A percentile compares a stretch with the other conserved stretches of the same genome.
Conservation (phyloP, 2,329 filamentous ascomycete genomes). For the Pezizomycotina sp. region DNA sequence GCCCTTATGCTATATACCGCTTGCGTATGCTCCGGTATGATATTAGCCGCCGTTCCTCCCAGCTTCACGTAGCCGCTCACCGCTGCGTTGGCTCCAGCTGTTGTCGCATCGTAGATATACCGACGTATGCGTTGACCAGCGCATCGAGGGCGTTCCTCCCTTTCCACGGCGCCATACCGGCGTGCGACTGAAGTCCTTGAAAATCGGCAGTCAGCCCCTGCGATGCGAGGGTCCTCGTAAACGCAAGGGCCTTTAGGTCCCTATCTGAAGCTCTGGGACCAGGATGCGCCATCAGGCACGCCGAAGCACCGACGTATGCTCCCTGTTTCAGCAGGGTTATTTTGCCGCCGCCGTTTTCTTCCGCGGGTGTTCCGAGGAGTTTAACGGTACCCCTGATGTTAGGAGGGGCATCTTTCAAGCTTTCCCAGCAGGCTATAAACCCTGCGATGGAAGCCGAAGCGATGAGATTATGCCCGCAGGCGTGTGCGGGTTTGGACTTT, state of each 20-base stretch:
- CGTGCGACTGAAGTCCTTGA: constrained; percentile 39
- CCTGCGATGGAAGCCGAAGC: constrained; percentile 30
- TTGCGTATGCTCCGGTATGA: constrained; percentile 39
- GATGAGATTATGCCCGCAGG: constrained; percentile 35
- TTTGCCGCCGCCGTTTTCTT: constrained; percentile 33
- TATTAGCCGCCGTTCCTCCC: constrained; percentile 39
- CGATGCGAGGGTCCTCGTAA: constrained; percentile 26
- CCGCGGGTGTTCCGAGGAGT: constrained; percentile 33
- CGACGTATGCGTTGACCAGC: constrained; percentile 33
- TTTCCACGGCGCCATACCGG: constrained; percentile 41
- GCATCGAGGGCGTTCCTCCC: constrained; percentile 45
- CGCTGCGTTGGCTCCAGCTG: constrained; percentile 39
- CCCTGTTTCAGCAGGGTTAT: constrained; percentile 33
- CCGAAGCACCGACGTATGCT: constrained; percentile 31
- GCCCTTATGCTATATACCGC: constrained; percentile 34
- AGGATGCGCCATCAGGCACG: constrained; percentile 32
- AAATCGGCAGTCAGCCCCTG: constrained; percentile 31
- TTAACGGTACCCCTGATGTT: constrained; percentile 6
- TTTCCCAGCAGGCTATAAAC: constrained; percentile 26
- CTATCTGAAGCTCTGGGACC: constrained; percentile 20
- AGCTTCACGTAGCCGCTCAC: constrained; percentile 40
- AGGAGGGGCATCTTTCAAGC: constrained; percentile 1
- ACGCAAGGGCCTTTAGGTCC: constrained; percentile 8
- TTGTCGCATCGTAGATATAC: constrained; percentile 39
- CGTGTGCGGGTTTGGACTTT: constrained; percentile 31